phyloP scores from a whole-genome alignment of 108 stramenopile genomes.

The Discostella pseudostelligera region DNA sequence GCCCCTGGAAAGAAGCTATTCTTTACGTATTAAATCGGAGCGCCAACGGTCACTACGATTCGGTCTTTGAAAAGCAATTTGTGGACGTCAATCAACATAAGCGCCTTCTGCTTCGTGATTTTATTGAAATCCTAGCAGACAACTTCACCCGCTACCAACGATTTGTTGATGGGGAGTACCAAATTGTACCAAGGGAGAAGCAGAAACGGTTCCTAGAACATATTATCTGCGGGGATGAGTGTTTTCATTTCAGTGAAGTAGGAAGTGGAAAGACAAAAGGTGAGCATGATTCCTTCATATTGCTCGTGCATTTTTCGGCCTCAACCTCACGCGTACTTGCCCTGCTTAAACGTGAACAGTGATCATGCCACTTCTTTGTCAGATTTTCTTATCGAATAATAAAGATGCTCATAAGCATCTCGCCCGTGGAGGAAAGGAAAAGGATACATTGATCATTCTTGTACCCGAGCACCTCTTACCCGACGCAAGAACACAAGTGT shows the following conservation, averaged over 20 bases:
- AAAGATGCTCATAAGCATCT: slow-evolving; percentile 39
- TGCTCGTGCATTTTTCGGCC: no score
- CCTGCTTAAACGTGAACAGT: no score
- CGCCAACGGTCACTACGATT: slow-evolving; percentile 38
- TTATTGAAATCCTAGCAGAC: slow-evolving; percentile 46
- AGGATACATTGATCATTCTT: slow-evolving; percentile 48
- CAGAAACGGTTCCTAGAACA: slow-evolving; percentile 49
- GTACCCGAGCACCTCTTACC: slow-evolving; percentile 56
- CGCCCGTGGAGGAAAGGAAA: slow-evolving; percentile 47
- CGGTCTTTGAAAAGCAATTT: slow-evolving; percentile 51
- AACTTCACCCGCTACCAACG: slow-evolving; percentile 51
- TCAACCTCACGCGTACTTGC: no score
- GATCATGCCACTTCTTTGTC: slow-evolving; percentile 52
- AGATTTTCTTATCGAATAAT: slow-evolving; percentile 48
- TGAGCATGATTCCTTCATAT: no score
- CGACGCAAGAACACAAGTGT: slow-evolving; percentile 53
- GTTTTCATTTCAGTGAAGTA: slow-evolving; percentile 55
- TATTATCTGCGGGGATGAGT: slow-evolving; percentile 51
- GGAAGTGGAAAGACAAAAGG: slow-evolving; percentile 44
- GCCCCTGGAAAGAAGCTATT: slow-evolving; percentile 54
- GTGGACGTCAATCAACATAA: slow-evolving; percentile 43
- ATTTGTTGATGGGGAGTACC: slow-evolving; percentile 46
- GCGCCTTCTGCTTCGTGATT: slow-evolving; percentile 41
- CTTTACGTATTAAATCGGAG: slow-evolving; percentile 30
- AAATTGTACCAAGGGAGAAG: slow-evolving; percentile 54